phyloP scores from a whole-genome alignment of 441 rosid genomes.

The Lepidium campestre region DNA sequence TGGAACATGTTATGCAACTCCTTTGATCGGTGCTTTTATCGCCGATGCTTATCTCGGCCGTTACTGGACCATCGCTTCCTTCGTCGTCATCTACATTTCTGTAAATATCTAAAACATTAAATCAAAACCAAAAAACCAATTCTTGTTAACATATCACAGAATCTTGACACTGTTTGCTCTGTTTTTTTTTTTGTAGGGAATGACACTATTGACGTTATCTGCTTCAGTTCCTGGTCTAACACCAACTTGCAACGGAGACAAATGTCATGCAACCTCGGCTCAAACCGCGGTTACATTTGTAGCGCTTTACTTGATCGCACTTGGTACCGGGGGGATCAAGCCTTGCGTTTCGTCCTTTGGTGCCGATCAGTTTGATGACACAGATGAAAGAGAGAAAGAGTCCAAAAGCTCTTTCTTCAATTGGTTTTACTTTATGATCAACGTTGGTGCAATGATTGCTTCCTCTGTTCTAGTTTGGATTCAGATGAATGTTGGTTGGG shows the following conservation, averaged over 20 bases:
- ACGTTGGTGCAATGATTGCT: conserved; percentile 57
- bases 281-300: conserved; percentile 43
- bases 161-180: background rate
- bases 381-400: conserved; percentile 43
- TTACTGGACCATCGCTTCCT: conserved; percentile 73
- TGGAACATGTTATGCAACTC: conserved; percentile 31
- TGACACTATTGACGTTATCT: conserved; percentile 63
- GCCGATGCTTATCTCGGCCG: conserved; percentile 58
- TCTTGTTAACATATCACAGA: background rate
- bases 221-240: conserved; percentile 59
- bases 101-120: conserved; percentile 27
- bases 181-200: conserved; percentile 36
- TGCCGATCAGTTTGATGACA: conserved; percentile 61
- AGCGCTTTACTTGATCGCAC: conserved; percentile 49
- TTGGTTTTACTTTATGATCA: conserved; percentile 60
- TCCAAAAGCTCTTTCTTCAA: conserved; percentile 54
- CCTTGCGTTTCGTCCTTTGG: conserved; percentile 65
- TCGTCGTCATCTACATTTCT: conserved; percentile 51
- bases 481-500: conserved; percentile 63
- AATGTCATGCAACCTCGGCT: conserved; percentile 41
- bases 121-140: background rate
- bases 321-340: conserved; percentile 62
- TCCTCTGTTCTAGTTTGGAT: conserved; percentile 59
- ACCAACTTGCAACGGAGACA: conserved; percentile 39
- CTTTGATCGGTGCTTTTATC: conserved; percentile 31